Evolutionary conservation across 345 rosid species (phyloP).

Genomic region (Populus euphratica): DNA sequence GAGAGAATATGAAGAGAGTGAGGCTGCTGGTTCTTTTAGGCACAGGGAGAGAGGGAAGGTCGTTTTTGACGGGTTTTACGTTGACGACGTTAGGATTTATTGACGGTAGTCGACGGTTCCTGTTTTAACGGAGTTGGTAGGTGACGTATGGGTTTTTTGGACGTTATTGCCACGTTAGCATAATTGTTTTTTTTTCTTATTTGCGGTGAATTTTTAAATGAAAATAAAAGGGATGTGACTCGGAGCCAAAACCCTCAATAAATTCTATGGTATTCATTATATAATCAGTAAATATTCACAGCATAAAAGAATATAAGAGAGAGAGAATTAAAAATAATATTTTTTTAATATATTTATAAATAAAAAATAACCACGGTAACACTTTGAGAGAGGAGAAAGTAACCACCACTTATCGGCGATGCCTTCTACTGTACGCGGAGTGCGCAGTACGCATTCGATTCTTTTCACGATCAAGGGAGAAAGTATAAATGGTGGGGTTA

Average conservation of each 20-base stretch:
- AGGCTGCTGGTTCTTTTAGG: conserved; percentile 17
- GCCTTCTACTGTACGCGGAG: conserved; percentile 44
- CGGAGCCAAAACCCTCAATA: too few relatives aligned
- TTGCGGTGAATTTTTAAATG: conserved; percentile 10
- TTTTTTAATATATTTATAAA: too few relatives aligned
- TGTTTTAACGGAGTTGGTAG: conserved; percentile 26
- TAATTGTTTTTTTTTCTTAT: neutral
- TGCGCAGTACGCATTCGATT: conserved; percentile 46
- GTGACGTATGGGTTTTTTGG: neutral
- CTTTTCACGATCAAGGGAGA: conserved; percentile 21
- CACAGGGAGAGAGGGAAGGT: conserved; percentile 28
- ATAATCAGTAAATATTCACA: too few relatives aligned
- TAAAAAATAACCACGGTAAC: too few relatives aligned
- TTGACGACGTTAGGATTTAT: conserved; percentile 42
- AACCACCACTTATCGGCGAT: neutral
- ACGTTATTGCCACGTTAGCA: conserved; percentile 20
- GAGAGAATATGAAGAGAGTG: neutral
- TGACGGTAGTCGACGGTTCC: neutral
- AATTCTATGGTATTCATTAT: too few relatives aligned
- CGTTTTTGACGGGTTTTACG: conserved; percentile 49
- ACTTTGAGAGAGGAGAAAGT: too few relatives aligned
- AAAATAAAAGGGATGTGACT: neutral
- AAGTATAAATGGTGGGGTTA: neutral
- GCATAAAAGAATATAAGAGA: too few relatives aligned
- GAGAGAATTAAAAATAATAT: too few relatives aligned